Conservation (phyloP, 2,329 filamentous ascomycete genomes). For the Hymenoscyphus linearis region DNA sequence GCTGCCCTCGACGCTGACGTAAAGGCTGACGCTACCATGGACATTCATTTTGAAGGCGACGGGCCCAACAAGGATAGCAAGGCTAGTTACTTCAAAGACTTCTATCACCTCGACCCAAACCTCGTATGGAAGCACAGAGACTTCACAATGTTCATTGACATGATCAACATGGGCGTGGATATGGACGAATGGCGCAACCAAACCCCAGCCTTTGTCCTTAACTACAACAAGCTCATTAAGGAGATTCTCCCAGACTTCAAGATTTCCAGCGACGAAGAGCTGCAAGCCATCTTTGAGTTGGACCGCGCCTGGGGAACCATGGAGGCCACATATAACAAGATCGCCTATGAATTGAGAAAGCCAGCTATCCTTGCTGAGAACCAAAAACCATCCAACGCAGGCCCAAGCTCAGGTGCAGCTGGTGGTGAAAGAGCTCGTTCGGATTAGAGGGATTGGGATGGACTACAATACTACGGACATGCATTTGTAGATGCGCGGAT, state of each 20-base stretch:
- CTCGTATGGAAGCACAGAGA: slow-evolving; percentile 7
- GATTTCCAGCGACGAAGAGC: not conserved
- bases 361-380: not conserved
- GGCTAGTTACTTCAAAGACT: not conserved
- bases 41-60: slow-evolving; percentile 1
- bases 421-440: not conserved
- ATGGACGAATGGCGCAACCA: slow-evolving; percentile 1
- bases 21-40: slow-evolving; percentile 8
- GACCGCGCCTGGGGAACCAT: not conserved
- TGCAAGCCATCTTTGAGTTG: not conserved
- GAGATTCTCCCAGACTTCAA: not conserved
- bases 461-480: not conserved
- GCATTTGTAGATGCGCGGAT: no score
- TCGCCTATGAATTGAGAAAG: not conserved
- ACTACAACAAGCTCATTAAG: not conserved
- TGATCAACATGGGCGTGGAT: slow-evolving; percentile 6
- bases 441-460: not conserved
- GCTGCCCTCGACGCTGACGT: not conserved
- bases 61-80: not conserved
- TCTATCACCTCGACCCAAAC: slow-evolving; percentile 6
- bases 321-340: not conserved
- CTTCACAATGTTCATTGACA: slow-evolving; percentile 12
- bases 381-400: no score
- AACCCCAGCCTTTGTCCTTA: not conserved
- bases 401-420: not conserved